phyloP scores from a whole-genome alignment of 768 basidiomycete species.

The Collybia sordida region DNA sequence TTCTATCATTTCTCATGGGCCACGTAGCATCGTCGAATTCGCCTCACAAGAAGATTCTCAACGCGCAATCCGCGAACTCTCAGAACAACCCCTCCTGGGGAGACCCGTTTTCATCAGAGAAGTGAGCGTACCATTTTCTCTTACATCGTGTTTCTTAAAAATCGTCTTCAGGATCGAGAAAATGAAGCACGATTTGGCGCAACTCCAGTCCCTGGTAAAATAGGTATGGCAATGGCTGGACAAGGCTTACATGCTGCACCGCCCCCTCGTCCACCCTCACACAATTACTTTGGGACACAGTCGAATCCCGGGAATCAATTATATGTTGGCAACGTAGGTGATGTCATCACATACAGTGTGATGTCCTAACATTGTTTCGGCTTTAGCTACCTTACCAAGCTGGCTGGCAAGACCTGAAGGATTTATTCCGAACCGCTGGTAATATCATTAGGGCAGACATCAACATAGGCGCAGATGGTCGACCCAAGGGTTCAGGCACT shows the following conservation, averaged over 20 bases:
- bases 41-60: conserved; percentile 87
- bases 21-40: conserved; percentile 88
- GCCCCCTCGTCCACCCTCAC: conserved; percentile 80
- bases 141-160: conserved; percentile 3
- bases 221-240: conserved; percentile 96
- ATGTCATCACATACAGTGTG: neutral
- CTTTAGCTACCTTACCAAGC: conserved; percentile 91
- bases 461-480: conserved; percentile 89
- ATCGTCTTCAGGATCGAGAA: conserved; percentile 79
- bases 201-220: conserved; percentile 93
- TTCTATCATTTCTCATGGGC: conserved; percentile 13
- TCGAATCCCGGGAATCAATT: conserved; percentile 86
- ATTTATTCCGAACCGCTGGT: conserved; percentile 93
- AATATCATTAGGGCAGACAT: conserved; percentile 96
- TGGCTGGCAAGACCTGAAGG: conserved; percentile 99
- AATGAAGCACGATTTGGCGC: conserved; percentile 94
- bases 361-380: neutral
- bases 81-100: conserved; percentile 87
- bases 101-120: conserved; percentile 96
- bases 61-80: conserved; percentile 85
- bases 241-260: conserved; percentile 78
- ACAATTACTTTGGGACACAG: conserved; percentile 65
- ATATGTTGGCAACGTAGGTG: conserved; percentile 85
- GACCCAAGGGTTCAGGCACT: conserved; percentile 96
- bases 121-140: conserved; percentile 40